These are phyloP conservation scores for Russula griseocarnosa DNA, from an alignment of 768 basidiomycete species.

Conservation along the genomic window DNA sequence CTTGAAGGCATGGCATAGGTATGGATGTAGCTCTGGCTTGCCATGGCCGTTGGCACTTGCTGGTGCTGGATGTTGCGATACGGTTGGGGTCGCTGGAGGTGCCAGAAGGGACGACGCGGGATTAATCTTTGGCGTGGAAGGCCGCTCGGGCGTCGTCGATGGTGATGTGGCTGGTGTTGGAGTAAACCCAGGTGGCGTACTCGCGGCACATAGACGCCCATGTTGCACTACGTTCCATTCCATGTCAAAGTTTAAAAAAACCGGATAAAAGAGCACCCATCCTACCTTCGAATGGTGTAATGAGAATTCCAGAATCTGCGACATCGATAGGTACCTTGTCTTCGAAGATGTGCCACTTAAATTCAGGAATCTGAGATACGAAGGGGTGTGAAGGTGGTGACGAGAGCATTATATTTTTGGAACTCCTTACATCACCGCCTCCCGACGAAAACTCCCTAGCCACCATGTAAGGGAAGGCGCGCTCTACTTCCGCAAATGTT, in stretches of 20 bases:
- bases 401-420: neutral
- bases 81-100: neutral
- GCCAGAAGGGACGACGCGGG: slow-evolving; percentile 7
- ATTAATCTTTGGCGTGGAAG: slow-evolving; percentile 28
- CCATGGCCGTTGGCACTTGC: slow-evolving; percentile 10
- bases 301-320: slow-evolving; percentile 53
- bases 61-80: slow-evolving; percentile 16
- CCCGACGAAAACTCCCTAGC: slow-evolving; percentile 73
- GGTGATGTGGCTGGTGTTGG: slow-evolving; percentile 41
- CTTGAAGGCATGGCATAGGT: slow-evolving; percentile 65
- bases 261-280: neutral
- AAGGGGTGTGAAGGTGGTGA: slow-evolving; percentile 7
- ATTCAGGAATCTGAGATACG: slow-evolving; percentile 62
- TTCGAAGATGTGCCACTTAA: slow-evolving; percentile 78
- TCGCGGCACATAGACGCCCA: slow-evolving; percentile 56
- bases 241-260: slow-evolving; percentile 2
- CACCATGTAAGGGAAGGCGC: slow-evolving; percentile 80
- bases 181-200: slow-evolving; percentile 39
- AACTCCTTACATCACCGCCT: slow-evolving; percentile 60
- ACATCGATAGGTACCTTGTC: slow-evolving; percentile 67
- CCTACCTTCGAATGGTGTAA: slow-evolving; percentile 67
- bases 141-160: slow-evolving; percentile 33
- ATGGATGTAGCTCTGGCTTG: slow-evolving; percentile 46
- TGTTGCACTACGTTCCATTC: slow-evolving; percentile 51
- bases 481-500: slow-evolving; percentile 63